Conservation (phyloP, 2,329 filamentous ascomycete genomes). For the Purpureocillium takamizusanense region DNA sequence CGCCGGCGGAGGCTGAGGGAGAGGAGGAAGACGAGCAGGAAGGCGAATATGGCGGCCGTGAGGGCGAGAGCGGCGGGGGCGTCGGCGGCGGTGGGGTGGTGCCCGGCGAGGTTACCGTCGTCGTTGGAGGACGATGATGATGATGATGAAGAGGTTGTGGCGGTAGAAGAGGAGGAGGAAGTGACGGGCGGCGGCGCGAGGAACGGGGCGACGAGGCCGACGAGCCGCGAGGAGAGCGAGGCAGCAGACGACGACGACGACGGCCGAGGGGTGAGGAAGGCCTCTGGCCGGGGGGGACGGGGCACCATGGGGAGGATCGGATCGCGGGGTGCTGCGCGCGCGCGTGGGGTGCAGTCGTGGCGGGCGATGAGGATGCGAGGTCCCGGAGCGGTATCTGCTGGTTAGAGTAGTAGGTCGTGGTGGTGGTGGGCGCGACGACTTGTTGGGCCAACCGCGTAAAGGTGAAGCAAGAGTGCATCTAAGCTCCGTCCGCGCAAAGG, state of each 20-base stretch:
- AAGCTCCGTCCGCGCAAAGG: no score
- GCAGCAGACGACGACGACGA: neutral
- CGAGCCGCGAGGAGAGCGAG: neutral
- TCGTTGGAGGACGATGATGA: neutral
- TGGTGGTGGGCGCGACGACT: no score
- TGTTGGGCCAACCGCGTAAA: no score
- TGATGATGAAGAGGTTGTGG: neutral
- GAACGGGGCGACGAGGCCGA: neutral
- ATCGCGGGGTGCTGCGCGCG: no score
- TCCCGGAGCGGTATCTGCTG: no score
- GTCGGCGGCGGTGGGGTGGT: no score
- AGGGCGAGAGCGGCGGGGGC: neutral
- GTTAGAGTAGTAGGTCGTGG: no score
- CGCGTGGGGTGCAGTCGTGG: no score
- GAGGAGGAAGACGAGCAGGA: neutral
- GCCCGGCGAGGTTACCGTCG: no score
- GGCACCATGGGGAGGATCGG: neutral
- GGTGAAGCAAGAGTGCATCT: no score
- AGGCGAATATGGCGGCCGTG: conserved; percentile 1
- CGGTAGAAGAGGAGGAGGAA: neutral
- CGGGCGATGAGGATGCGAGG: no score
- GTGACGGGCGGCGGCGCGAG: neutral
- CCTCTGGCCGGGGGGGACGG: neutral
- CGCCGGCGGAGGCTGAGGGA: neutral
- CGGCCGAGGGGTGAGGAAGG: neutral